Conservation (phyloP, 768 basidiomycete genomes). For the Gyrodon lividus region DNA sequence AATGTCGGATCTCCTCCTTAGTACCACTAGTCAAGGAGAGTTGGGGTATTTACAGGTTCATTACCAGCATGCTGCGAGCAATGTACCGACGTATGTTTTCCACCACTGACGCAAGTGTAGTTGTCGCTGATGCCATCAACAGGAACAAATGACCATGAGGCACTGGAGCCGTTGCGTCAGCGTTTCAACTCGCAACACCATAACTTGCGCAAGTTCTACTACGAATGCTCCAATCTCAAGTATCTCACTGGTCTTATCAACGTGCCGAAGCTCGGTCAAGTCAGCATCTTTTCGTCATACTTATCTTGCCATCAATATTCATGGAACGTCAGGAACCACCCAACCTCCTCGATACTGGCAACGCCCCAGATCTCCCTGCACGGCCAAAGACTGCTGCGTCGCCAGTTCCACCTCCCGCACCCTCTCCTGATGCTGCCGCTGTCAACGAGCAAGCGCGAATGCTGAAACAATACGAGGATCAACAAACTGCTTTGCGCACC, state of each 20-base stretch:
- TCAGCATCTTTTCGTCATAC: constrained; percentile 26
- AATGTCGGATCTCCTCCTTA: constrained; percentile 93
- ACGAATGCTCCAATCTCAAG: constrained; percentile 98
- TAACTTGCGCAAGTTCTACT: constrained; percentile 94
- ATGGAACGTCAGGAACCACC: constrained; percentile 76
- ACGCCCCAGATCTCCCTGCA: constrained; percentile 84
- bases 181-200: constrained; percentile 92
- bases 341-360: constrained; percentile 82
- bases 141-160: constrained; percentile 91
- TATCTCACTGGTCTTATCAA: constrained; percentile 97
- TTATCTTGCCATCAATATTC: neutral
- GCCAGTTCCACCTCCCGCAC: constrained; percentile 67
- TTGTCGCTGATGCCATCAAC: constrained; percentile 7
- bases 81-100: constrained; percentile 82
- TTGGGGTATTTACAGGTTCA: constrained; percentile 98
- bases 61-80: constrained; percentile 97
- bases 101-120: neutral
- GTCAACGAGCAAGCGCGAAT: constrained; percentile 91
- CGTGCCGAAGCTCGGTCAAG: constrained; percentile 94
- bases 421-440: constrained; percentile 66
- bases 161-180: constrained; percentile 82
- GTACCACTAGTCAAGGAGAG: constrained; percentile 99
- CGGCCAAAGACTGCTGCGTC: constrained; percentile 60
- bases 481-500: constrained; percentile 83
- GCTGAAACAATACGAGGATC: constrained; percentile 94